Evolutionary conservation across 495 filamentous ascomycete genomes (phyloP).

Genomic region (Astrocystis sublimbata): DNA sequence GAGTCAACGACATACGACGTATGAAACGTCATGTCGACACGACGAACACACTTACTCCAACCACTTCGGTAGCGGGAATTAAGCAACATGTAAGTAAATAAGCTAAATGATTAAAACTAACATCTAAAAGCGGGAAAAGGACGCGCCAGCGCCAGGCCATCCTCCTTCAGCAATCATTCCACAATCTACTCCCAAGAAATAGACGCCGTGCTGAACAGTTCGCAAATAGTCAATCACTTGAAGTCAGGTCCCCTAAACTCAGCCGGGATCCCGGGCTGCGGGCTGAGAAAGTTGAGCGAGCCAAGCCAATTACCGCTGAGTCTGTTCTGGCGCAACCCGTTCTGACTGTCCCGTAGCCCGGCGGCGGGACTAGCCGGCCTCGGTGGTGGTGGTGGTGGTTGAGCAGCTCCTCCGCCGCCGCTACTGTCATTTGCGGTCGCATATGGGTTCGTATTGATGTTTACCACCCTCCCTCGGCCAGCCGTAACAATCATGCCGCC

Average conservation of each 20-base stretch:
- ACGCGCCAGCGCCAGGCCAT: not conserved
- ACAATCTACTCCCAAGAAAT: not conserved
- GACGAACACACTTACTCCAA: no score
- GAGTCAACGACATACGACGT: not conserved
- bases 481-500: constrained; percentile 15
- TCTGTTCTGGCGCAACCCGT: constrained; percentile 37
- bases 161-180: not conserved
- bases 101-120: no score
- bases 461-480: not conserved
- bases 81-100: no score
- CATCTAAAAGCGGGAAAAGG: not conserved
- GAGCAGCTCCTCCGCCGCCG: no score
- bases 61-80: no score
- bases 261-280: constrained; percentile 12
- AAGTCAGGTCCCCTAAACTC: constrained; percentile 1
- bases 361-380: not conserved
- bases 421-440: no score
- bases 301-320: constrained; percentile 12
- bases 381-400: no score
- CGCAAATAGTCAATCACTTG: not conserved
- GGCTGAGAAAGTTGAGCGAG: no score
- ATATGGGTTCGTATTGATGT: no score
- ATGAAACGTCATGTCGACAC: not conserved
- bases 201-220: not conserved
- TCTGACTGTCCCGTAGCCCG: constrained; percentile 37